Evolutionary conservation across 495 filamentous ascomycete species (phyloP), one percentile per base, ranked within the genome.

Genomic region (Wilcoxina mikolae): DNA sequence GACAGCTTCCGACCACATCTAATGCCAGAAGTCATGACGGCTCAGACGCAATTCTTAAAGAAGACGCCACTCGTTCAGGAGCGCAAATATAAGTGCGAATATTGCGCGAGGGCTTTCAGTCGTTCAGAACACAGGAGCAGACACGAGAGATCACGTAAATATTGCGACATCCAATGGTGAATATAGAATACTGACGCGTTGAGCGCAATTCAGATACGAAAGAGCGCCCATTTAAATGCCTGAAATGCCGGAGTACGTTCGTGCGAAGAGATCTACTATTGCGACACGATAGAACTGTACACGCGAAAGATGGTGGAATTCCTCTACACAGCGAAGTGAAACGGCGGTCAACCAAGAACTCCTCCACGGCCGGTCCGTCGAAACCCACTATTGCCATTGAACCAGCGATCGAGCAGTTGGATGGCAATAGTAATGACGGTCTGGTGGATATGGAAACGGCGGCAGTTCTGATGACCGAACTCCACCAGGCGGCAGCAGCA

Each of bases 41-140:
- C 75, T 56, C 72, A 76, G 43, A 67, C 47, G 65, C 77, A 50
- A 33, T 33, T 28, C 47, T 12, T 63, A 69, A 79, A 64, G 60
- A 81, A 80, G 67, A 68, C 77, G 53, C 71, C 77, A 35, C 68
- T 77, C 61, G 78, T 78, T 43, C 85, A 89, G 41, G 89, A 95
- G 74, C 87, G 89, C 74, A 95, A 94, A 71, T 98, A 98, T 79
- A 95, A 96, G 71, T 98, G 91, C 73, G 87, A 94, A 76, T 98
- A 95, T 71, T 98, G 91, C 75, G 86, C 84, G 70, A 79, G 91
- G 67, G 91, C 91, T 51, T 98, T 98, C 68, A 94, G 87, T 73
- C 77, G 93, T 68, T 95, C 87, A 68, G 93, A 98, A 69, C 91
- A 98, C 71, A 80, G 93, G 58, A 95, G 87, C 71, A 76, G 91